These are phyloP conservation scores for Aspergillus eucalypticola DNA, from an alignment of 2,329 filamentous ascomycete species.

Conservation along the genomic window DNA sequence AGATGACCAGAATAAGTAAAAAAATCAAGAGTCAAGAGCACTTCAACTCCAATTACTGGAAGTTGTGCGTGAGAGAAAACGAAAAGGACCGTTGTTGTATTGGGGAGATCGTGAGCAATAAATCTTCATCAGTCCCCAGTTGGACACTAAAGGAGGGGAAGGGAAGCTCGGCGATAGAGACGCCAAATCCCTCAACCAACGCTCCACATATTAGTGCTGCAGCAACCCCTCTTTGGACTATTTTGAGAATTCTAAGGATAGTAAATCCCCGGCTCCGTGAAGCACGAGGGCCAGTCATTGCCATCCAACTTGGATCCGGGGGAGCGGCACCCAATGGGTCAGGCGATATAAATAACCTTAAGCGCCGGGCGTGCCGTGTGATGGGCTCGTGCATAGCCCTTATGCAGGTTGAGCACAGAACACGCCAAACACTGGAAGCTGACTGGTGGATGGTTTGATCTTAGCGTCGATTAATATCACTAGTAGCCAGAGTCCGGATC, in stretches of 20 bases:
- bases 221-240: neutral
- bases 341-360: conserved; percentile 14
- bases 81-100: neutral
- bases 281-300: conserved; percentile 4
- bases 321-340: conserved; percentile 16
- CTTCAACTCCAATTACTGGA: neutral
- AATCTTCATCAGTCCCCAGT: neutral
- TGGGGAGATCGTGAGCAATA: neutral
- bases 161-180: neutral
- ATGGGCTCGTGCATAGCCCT: neutral
- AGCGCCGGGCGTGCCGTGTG: conserved; percentile 15
- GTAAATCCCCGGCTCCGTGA: neutral
- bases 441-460: neutral
- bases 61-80: neutral
- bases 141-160: neutral
- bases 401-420: conserved; percentile 1
- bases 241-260: conserved; percentile 13
- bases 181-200: neutral
- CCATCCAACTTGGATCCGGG: neutral
- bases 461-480: neutral
- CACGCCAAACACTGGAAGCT: neutral
- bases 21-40: neutral
- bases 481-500: neutral
- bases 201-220: conserved; percentile 1
- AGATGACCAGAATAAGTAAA: neutral